Base-by-base conservation (phyloP, 106 monocot genomes). In the Dioscorea zingiberensis region DNA sequence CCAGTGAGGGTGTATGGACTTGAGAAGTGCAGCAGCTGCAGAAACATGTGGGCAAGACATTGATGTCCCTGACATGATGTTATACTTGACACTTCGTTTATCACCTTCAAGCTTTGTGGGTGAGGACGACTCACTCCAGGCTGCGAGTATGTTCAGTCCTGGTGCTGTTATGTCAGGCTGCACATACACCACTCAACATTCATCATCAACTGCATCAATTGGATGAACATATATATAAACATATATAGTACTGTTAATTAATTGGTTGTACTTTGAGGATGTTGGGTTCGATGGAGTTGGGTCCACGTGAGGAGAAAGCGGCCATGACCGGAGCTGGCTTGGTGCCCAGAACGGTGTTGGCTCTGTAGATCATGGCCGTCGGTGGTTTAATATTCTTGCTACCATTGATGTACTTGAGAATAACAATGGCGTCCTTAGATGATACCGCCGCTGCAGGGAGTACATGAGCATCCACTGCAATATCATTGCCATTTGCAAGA, bases 21-120 rank as follows among this genome's bases (percentile, higher is more conserved):
- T 78, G 63, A 94, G 79, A 19, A 81, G 78, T 3, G 73, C 81
- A 3, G 81, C 84, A 18, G 71, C 54, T 21, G 86, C 89, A 9
- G 89, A 65, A 0, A 86, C 89, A 30, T 94, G 93, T 11, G 93
- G 93, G 77, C 93, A 94, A 21, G 93, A 78, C 93, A 94, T 94
- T 17, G 93, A 94, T 2, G 93, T 94, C 19, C 93, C 93, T 0
- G 93, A 94, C 54, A 86, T 29, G 5, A 94, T 60, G 65, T 94
- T 94, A 67, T 86, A 89, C 63, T 84, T 89, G 4, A 86, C 86
- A 2, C 51, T 51, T 19, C 93, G 69, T 14, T 59, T 11, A 59
- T 94, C 89, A 10, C 25, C 72, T 2, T 80, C 71, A 8, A 89
- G 83, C 81, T 89, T 94, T 9, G 93, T 89, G 3, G 86, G 83